Conservation (phyloP, 2,329 filamentous ascomycete species). For the Juglanconis sp. region DNA sequence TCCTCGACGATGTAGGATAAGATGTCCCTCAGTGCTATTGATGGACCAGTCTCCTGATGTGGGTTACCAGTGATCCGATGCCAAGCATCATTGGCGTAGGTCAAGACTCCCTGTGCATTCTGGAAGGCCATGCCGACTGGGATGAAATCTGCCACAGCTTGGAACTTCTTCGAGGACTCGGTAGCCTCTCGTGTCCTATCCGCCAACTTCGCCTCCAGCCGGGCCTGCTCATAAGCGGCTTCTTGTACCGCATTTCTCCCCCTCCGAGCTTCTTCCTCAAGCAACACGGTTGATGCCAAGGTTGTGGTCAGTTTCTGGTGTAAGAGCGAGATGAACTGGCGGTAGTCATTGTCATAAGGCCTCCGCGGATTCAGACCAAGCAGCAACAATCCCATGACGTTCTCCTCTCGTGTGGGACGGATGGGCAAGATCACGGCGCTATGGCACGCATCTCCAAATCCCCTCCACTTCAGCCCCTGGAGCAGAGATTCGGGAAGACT, state of each 20-base stretch:
- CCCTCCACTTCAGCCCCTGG: constrained; percentile 57
- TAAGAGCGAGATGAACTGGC: constrained; percentile 58
- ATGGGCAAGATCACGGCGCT: constrained; percentile 68
- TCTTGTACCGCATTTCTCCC: constrained; percentile 56
- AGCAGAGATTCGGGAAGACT: constrained; percentile 58
- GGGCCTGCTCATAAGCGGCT: constrained; percentile 64
- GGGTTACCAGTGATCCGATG: constrained; percentile 48
- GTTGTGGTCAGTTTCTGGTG: constrained; percentile 61
- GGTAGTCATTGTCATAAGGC: constrained; percentile 72
- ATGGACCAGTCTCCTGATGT: constrained; percentile 27
- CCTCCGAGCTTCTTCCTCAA: constrained; percentile 67
- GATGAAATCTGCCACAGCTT: constrained; percentile 68
- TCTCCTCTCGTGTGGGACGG: constrained; percentile 62
- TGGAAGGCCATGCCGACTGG: constrained; percentile 73
- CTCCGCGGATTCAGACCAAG: constrained; percentile 68
- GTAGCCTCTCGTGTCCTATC: constrained; percentile 48
- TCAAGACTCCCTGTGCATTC: constrained; percentile 60
- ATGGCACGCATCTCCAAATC: constrained; percentile 63
- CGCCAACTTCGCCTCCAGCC: constrained; percentile 63
- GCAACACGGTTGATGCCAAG: constrained; percentile 65
- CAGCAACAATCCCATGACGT: constrained; percentile 64
- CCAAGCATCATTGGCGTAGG: constrained; percentile 70
- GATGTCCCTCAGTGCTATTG: constrained; percentile 30
- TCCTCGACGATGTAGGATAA: constrained; percentile 44
- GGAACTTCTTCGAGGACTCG: constrained; percentile 62